Conservation (phyloP, 257 asterid species). For the Scutellaria barbata region DNA sequence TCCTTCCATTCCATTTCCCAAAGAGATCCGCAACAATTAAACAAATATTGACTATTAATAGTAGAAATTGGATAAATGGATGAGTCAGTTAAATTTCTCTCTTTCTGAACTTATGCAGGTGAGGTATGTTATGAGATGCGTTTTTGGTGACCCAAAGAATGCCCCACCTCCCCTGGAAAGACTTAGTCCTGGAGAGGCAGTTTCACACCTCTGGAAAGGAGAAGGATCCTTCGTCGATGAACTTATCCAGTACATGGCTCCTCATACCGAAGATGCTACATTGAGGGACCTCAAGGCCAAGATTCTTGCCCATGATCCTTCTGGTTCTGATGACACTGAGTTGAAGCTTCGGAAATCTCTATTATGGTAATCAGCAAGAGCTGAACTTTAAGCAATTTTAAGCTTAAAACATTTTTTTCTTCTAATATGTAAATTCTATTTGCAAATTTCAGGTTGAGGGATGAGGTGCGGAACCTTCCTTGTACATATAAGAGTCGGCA, state of each 20-base stretch:
- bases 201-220: conserved; percentile 84
- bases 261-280: conserved; percentile 78
- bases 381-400: conserved; percentile 14
- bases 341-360: conserved; percentile 74
- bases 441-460: conserved; percentile 80
- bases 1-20: conserved; percentile 20
- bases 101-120: conserved; percentile 58
- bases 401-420: neutral
- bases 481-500: conserved; percentile 89
- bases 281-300: conserved; percentile 76
- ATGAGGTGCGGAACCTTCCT: conserved; percentile 91
- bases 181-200: conserved; percentile 76
- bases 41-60: neutral
- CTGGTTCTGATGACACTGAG: conserved; percentile 65
- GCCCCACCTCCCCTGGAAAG: conserved; percentile 97
- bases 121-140: conserved; percentile 93
- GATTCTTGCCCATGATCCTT: conserved; percentile 83
- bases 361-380: conserved; percentile 65
- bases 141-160: conserved; percentile 88
- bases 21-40: neutral
- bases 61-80: conserved; percentile 1
- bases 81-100: conserved; percentile 7
- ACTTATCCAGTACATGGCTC: conserved; percentile 75
- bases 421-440: conserved; percentile 29
- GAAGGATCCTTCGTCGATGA: conserved; percentile 93